Evolutionary conservation across 1,139 yeast genomes (phyloP).

Genomic region (Geotrichum candidum): DNA sequence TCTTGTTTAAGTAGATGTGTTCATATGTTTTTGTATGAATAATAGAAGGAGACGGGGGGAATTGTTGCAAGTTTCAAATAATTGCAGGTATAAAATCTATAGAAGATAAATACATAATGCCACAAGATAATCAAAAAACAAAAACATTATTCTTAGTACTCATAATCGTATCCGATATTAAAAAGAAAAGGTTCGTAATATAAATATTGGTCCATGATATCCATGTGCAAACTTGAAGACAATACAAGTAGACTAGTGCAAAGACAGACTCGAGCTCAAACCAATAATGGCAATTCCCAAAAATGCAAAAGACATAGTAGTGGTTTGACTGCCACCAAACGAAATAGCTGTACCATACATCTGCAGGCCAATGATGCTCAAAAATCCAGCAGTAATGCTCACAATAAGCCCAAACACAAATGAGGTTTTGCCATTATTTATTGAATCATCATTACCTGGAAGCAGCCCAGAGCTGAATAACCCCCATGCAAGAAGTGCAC

Average conservation of each 20-base stretch:
- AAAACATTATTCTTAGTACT: not conserved
- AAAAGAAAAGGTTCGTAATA: not conserved
- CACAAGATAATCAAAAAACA: no score
- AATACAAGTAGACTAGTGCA: not conserved
- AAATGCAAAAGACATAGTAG: slow-evolving; percentile 30
- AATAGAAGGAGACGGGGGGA: no score
- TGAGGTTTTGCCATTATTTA: slow-evolving; percentile 24
- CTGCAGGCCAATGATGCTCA: slow-evolving; percentile 72
- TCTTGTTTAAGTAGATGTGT: no score
- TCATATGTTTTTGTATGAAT: no score
- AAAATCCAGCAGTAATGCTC: slow-evolving; percentile 76
- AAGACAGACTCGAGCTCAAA: slow-evolving; percentile 11
- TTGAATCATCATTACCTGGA: slow-evolving; percentile 29
- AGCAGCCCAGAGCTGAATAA: slow-evolving; percentile 44
- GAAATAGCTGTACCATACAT: slow-evolving; percentile 76
- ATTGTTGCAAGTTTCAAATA: no score
- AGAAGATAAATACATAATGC: no score
- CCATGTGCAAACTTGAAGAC: not conserved
- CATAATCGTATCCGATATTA: not conserved
- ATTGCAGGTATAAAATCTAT: no score
- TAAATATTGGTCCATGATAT: not conserved
- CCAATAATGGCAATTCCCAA: slow-evolving; percentile 32
- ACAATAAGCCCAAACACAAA: slow-evolving; percentile 54
- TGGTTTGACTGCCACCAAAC: slow-evolving; percentile 50
- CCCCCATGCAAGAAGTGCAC: slow-evolving; percentile 68